Evolutionary conservation across 352 stramenopile species (phyloP).

Genomic region (Globisporangium viniferum): DNA sequence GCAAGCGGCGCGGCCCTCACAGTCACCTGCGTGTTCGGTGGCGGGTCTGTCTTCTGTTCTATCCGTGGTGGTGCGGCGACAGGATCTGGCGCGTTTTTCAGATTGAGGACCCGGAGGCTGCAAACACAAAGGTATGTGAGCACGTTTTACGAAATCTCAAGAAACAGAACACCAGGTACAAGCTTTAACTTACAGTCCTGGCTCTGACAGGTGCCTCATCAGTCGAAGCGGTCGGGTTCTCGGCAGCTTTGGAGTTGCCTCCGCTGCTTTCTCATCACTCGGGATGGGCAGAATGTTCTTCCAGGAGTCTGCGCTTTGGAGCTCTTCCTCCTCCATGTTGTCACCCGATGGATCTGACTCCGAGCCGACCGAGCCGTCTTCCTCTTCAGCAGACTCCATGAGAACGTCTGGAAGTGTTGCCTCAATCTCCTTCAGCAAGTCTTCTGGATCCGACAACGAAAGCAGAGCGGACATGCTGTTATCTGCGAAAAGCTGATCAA

Average conservation of each 20-base stretch:
- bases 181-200: constrained; percentile 26
- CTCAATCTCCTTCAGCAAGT: constrained; percentile 70
- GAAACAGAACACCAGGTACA: background rate
- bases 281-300: constrained; percentile 1
- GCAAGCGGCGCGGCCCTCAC: constrained; percentile 6
- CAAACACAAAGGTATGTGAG: background rate
- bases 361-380: constrained; percentile 53
- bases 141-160: background rate
- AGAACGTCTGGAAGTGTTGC: constrained; percentile 50
- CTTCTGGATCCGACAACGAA: constrained; percentile 38
- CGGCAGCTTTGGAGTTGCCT: constrained; percentile 4
- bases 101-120: background rate
- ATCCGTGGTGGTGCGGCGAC: background rate
- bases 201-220: constrained; percentile 32
- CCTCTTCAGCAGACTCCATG: constrained; percentile 30
- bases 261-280: background rate
- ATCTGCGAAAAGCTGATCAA: constrained; percentile 28
- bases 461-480: constrained; percentile 33
- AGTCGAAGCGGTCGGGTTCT: constrained; percentile 20
- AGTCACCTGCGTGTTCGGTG: background rate
- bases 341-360: constrained; percentile 74
- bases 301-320: constrained; percentile 21
- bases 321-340: constrained; percentile 60
- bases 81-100: background rate
- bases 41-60: background rate